These are phyloP conservation scores for Metschnikowia shivogae DNA, from an alignment of 805 yeast species.

Conservation along the genomic window DNA sequence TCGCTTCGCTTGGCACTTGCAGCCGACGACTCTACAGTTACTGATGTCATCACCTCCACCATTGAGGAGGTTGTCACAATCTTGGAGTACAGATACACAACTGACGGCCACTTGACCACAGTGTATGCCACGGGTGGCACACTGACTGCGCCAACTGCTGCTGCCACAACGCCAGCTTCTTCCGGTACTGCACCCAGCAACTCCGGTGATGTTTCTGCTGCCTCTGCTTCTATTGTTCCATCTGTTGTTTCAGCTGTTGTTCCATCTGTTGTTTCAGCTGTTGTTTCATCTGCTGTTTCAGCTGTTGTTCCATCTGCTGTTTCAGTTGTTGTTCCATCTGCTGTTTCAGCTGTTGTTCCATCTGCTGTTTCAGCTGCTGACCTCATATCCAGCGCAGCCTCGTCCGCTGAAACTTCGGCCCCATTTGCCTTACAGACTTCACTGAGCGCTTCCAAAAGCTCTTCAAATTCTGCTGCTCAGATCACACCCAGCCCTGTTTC, in stretches of 20 bases:
- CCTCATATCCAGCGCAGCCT: neutral
- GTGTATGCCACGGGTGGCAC: constrained; percentile 18
- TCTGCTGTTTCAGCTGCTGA: neutral
- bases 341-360: constrained; percentile 1
- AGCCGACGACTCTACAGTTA: constrained; percentile 9
- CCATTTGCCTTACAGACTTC: neutral
- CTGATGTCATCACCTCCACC: constrained; percentile 15
- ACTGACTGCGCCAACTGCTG: constrained; percentile 3
- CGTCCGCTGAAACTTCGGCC: neutral
- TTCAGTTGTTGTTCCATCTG: neutral
- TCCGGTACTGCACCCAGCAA: neutral
- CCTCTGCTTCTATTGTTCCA: neutral
- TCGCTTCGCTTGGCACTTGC: constrained; percentile 7
- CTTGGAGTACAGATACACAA: constrained; percentile 32
- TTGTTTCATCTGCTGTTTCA: neutral
- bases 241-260: constrained; percentile 2
- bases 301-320: neutral
- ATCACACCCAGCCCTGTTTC: constrained; percentile 1
- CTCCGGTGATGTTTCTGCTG: neutral
- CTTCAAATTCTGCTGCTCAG: neutral
- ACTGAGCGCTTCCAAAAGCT: neutral
- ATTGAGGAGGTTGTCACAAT: constrained; percentile 23
- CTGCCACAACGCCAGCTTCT: neutral
- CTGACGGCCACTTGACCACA: constrained; percentile 28
- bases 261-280: constrained; percentile 1